Base-by-base conservation (phyloP, 2,329 filamentous ascomycete genomes). In the Plenodomus lindquistii region DNA sequence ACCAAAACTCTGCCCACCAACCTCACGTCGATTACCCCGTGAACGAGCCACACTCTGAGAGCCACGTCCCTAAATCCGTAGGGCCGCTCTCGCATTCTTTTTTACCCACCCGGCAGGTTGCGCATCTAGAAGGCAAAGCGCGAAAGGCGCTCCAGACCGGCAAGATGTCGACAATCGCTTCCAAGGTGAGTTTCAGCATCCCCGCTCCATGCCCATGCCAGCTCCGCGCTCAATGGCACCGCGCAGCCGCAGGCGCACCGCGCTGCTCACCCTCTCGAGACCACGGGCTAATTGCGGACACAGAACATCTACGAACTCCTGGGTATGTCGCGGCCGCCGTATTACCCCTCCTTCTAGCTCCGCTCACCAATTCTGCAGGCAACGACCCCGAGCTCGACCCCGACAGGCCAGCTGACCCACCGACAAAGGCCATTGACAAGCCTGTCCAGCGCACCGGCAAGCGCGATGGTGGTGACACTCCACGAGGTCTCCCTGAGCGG, bases 251-350 rank as follows among this genome's bases (percentile, higher is more conserved):
- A 47, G 11, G 17, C 27, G 20, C 11, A 35, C 15, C 17, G 19
- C 9, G 29, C 36, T n/a, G 31, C 37, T 18, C 42, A 4, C 36
- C 37, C 27, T 43, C 41, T 43, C 34, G 36, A 35, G 38, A 36
- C 15, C 34, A 46, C 49, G 40, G 46, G 58, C 76, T 81, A 64
- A 80, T 64, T 52, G 53, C 40, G 40, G 45, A 53, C 48, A 41
- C 63, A 97, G 94, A 99, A 99, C 85, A 87, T 89, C 73, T 97
- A 89, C 85, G 93, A 94, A 85, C 87, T 96, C 81, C 91, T 99
- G 84, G 93, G 94, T 97, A 96, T 63, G 72, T 62, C 41, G 34
- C 44, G 27, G 43, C 46, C 46, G 36, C 42, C 44, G 43, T 36
- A 17, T 22, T 35, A 47, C 40, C 27, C 40, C 38, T 22, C 39